Percentiles rank a stretch among this genome's conserved stretches.
Conservation (phyloP, 192 early-diverging fungal genomes). For the Linderina pennispora region DNA sequence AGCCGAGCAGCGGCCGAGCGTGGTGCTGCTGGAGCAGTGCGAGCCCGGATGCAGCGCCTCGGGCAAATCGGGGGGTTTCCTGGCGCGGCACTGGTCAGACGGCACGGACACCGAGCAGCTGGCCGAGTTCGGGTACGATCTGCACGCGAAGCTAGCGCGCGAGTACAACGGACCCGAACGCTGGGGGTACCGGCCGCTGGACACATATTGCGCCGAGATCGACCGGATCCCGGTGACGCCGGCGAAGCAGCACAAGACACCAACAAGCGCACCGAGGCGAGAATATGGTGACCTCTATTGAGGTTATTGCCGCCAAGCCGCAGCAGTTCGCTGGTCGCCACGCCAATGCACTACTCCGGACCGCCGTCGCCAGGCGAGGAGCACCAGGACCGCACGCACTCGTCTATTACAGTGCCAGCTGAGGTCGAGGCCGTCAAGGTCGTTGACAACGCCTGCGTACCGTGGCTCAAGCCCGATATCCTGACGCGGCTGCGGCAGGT, state of each 20-base stretch:
- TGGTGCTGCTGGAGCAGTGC: constrained; percentile 40
- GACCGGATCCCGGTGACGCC: constrained; percentile 39
- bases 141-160: constrained; percentile 34
- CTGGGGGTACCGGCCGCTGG: constrained; percentile 38
- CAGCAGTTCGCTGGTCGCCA: constrained; percentile 3
- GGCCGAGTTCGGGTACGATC: constrained; percentile 43
- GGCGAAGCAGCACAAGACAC: constrained; percentile 35
- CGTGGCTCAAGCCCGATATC: constrained; percentile 30
- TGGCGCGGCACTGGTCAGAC: constrained; percentile 46
- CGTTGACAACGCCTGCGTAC: constrained; percentile 22
- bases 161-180: constrained; percentile 29
- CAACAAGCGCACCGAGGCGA: constrained; percentile 26
- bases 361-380: constrained; percentile 13
- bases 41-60: constrained; percentile 44
- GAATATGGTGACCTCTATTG: constrained; percentile 41
- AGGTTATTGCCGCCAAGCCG: constrained; percentile 38
- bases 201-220: constrained; percentile 42
- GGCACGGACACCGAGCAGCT: constrained; percentile 46
- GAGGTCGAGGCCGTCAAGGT: constrained; percentile 27
- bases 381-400: constrained; percentile 31
- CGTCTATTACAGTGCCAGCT: constrained; percentile 37
- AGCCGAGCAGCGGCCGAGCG: constrained; percentile 18
- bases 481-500: constrained; percentile 38
- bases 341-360: constrained; percentile 15
- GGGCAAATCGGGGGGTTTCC: constrained; percentile 43